Base-by-base conservation (phyloP, 257 asterid species). In the Salvia rosmarinus region DNA sequence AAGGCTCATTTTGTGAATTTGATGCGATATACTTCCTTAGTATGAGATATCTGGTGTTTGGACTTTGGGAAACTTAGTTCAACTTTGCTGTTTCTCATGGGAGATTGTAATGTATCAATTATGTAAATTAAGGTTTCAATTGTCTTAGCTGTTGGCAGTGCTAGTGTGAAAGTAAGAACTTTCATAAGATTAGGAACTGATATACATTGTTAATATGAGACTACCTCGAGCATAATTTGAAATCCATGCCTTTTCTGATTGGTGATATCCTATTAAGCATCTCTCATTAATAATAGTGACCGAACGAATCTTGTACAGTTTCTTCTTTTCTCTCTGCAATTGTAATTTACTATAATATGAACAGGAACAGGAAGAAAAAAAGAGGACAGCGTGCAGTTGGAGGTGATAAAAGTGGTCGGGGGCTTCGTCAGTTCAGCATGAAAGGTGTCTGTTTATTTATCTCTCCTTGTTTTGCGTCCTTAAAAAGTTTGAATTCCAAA, bases 341-440 rank as follows among this genome's bases (percentile, higher is more conserved):
- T 67, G 32, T 74, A 51, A 57, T 60, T 75, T 34, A 55, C 16
- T 61, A 10, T 43, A 51, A 49, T 63, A 61, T 71, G 54, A 43
- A 68, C 86, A 82, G 96, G 57, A 91, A 83, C 89, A 86, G 80
- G 82, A 93, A 85, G 87, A 95, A 91, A 85, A 91, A 91, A 82
- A 89, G 99, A 86, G 96, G 91, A 66, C 99, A 89, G 67, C 97
- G 99, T 65, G 95, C 96, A 9, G 86, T 80, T 60, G 90, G 86
- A 72, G 96, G 95, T 73, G 99, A 91, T 80, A 95, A 91, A 87
- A 85, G 79, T 83, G 96, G 99, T 66, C 88, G 99, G 77, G 99
- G 99, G 72, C 99, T 95, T 61, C 96, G 99, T 30, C 99, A 91
- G 74, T 95, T 95, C 78, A 95, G 99, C 96, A 95, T 91, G 98